phyloP scores from a whole-genome alignment of 2,329 filamentous ascomycete genomes.

The Monilinia vaccinii-corymbosi region DNA sequence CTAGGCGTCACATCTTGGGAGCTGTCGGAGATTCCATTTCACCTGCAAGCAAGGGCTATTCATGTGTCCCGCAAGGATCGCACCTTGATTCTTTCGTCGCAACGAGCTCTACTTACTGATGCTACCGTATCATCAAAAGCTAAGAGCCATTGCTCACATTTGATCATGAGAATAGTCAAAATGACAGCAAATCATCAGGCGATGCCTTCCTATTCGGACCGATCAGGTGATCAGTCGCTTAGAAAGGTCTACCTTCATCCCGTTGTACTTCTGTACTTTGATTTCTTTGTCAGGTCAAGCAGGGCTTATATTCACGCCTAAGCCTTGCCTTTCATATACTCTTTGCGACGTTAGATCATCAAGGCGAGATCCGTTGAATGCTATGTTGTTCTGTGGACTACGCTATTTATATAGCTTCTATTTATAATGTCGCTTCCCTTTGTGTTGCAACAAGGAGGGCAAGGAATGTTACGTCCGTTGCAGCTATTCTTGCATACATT shows the following conservation, averaged over 20 bases:
- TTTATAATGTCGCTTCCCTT: too few relatives aligned
- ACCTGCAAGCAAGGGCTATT: neutral
- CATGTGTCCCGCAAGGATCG: neutral
- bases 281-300: neutral
- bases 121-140: neutral
- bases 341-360: neutral
- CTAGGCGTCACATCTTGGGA: neutral
- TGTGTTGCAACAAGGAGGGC: too few relatives aligned
- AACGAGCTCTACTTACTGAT: neutral
- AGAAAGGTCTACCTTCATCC: neutral
- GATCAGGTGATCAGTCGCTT: neutral
- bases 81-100: too few relatives aligned
- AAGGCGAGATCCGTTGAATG: neutral
- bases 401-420: too few relatives aligned
- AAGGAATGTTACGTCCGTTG: too few relatives aligned
- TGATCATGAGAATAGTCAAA: neutral
- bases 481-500: neutral
- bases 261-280: neutral
- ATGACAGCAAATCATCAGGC: neutral
- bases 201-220: conserved; percentile 1
- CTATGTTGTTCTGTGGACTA: too few relatives aligned
- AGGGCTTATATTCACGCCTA: neutral
- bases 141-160: conserved; percentile 4
- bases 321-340: neutral
- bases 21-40: neutral